Evolutionary conservation across 176 grass and related monocot genomes (phyloP).

Genomic region (Triticum dicoccoides): DNA sequence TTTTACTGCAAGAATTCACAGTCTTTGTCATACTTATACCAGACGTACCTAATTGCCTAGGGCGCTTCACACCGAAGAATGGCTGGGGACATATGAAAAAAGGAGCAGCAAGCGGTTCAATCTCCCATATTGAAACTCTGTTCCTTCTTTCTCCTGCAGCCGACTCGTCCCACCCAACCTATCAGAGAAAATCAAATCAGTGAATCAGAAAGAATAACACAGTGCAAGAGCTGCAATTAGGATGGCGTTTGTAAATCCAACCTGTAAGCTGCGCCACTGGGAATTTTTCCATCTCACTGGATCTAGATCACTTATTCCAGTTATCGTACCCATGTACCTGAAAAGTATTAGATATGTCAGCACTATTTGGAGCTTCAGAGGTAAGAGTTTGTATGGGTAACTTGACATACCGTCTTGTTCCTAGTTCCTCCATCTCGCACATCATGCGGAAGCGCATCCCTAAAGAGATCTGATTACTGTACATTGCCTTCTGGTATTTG

Average conservation of each 20-base stretch:
- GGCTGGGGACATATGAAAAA: conserved; percentile 98
- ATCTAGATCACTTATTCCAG: conserved; percentile 94
- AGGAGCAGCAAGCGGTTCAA: conserved; percentile 83
- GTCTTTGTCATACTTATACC: not conserved
- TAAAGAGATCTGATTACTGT: conserved; percentile 86
- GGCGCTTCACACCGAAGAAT: conserved; percentile 83
- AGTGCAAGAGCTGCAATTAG: not conserved
- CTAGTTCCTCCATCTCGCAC: conserved; percentile 94
- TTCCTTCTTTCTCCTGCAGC: conserved; percentile 86
- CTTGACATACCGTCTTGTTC: conserved; percentile 71
- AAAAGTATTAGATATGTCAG: not conserved
- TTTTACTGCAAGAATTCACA: not conserved
- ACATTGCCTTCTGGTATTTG: conserved; percentile 96
- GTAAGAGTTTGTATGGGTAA: not conserved
- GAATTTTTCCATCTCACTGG: conserved; percentile 98
- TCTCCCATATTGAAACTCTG: conserved; percentile 98
- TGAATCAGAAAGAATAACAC: not conserved
- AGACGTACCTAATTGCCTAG: conserved; percentile 65
- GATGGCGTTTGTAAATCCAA: conserved; percentile 26
- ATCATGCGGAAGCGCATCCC: conserved; percentile 98
- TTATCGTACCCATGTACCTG: conserved; percentile 99
- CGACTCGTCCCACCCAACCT: conserved; percentile 99
- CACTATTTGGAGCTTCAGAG: not conserved
- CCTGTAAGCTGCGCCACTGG: conserved; percentile 97
- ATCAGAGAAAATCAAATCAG: conserved; percentile 20